phyloP scores from a whole-genome alignment of 495 filamentous ascomycete species.

The Neurospora sublineolata region DNA sequence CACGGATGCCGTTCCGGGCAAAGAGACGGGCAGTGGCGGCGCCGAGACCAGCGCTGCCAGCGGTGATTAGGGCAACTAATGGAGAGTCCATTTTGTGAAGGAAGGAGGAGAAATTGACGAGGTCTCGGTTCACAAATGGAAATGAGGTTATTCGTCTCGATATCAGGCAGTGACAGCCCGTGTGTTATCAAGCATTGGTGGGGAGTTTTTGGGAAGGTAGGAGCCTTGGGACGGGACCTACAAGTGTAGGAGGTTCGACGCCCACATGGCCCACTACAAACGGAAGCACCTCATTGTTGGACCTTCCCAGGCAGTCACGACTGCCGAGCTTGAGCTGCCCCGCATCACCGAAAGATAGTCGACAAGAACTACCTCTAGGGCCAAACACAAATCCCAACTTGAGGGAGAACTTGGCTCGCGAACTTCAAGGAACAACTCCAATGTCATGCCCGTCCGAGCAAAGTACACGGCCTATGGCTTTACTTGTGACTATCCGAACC shows the following conservation, averaged over 20 bases:
- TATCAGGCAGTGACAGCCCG: not conserved
- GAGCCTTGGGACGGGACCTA: not conserved
- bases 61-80: constrained; percentile 42
- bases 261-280: not conserved
- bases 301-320: not conserved
- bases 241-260: not conserved
- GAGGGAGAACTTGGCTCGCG: not conserved
- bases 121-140: not conserved
- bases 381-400: not conserved
- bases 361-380: not conserved
- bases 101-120: not conserved
- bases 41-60: constrained; percentile 44
- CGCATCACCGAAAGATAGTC: not conserved
- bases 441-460: not conserved
- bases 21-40: constrained; percentile 41
- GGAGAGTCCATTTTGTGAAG: not conserved
- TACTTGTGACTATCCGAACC: not conserved
- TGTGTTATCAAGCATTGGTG: not conserved
- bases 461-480: not conserved
- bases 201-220: not conserved
- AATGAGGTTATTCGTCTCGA: not conserved
- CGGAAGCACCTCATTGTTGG: not conserved
- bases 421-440: not conserved
- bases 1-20: constrained; percentile 33
- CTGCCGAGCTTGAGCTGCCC: not conserved